Percentiles rank a stretch among this genome's conserved stretches.
Evolutionary conservation across 2,329 filamentous ascomycete genomes (phyloP).

Genomic region (Monosporascus sp.): DNA sequence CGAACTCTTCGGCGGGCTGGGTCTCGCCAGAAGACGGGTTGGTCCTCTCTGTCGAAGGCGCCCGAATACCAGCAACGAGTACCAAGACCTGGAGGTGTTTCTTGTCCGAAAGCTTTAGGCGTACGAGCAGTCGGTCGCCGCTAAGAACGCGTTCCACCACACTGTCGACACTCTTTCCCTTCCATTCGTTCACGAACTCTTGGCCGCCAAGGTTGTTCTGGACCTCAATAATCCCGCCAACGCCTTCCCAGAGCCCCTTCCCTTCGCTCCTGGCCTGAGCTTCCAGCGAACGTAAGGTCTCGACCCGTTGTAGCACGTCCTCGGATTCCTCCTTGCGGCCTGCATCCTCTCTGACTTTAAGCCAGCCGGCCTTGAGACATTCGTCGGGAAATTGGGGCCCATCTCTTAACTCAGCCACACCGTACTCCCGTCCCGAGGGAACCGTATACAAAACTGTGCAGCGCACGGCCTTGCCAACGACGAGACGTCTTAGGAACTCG

Average conservation of each 20-base stretch:
- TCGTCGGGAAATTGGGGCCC: constrained; percentile 76
- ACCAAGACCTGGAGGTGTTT: constrained; percentile 88
- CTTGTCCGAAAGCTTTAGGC: constrained; percentile 72
- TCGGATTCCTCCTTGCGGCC: constrained; percentile 86
- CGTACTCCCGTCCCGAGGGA: constrained; percentile 84
- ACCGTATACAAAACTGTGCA: constrained; percentile 86
- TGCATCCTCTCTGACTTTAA: constrained; percentile 90
- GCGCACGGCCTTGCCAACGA: constrained; percentile 81
- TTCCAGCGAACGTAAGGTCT: constrained; percentile 74
- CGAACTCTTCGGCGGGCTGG: constrained; percentile 81
- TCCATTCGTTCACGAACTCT: constrained; percentile 76
- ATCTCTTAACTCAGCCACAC: constrained; percentile 69
- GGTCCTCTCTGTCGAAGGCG: constrained; percentile 82
- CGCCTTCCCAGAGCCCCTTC: constrained; percentile 75
- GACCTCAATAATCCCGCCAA: constrained; percentile 64
- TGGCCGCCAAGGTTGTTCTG: constrained; percentile 76
- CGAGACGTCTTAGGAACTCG: constrained; percentile 79
- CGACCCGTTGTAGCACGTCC: constrained; percentile 64
- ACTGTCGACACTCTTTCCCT: constrained; percentile 77
- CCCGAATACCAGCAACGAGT: constrained; percentile 80
- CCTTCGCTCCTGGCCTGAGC: constrained; percentile 69
- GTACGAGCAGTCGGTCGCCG: constrained; percentile 82
- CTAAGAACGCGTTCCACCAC: constrained; percentile 88
- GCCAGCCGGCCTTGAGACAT: constrained; percentile 81
- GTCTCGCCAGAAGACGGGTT: constrained; percentile 73